These are phyloP conservation scores for Colletotrichum aenigma DNA, from an alignment of 2,329 filamentous ascomycete species.

Conservation along the genomic window DNA sequence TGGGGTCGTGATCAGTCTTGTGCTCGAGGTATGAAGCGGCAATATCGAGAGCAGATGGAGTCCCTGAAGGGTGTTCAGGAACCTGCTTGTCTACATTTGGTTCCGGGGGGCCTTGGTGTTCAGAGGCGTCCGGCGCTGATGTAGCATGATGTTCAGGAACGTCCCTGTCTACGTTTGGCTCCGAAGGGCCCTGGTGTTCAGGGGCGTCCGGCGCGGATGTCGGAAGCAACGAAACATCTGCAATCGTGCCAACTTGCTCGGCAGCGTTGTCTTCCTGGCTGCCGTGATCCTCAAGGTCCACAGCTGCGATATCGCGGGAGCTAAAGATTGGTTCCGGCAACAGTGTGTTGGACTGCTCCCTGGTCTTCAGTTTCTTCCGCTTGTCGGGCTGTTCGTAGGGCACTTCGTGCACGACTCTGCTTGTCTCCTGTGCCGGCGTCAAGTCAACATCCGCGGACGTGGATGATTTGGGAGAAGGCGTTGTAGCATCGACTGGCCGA, in stretches of 20 bases:
- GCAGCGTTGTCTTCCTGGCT: not conserved
- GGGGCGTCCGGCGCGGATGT: not conserved
- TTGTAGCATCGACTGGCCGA: not conserved
- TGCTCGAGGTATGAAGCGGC: slow-evolving; percentile 26
- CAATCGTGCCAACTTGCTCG: not conserved
- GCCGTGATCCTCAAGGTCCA: slow-evolving; percentile 15
- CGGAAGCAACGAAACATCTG: not conserved
- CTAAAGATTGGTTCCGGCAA: slow-evolving; percentile 28
- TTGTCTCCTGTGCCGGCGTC: slow-evolving; percentile 36
- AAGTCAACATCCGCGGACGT: slow-evolving; percentile 28
- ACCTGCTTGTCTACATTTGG: not conserved
- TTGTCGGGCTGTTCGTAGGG: slow-evolving; percentile 38
- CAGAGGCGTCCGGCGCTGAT: not conserved
- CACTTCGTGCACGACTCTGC: slow-evolving; percentile 38
- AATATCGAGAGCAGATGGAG: slow-evolving; percentile 23
- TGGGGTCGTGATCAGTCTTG: not conserved
- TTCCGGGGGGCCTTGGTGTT: not conserved
- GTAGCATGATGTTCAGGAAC: not conserved
- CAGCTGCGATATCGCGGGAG: slow-evolving; percentile 26
- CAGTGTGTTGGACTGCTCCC: slow-evolving; percentile 26
- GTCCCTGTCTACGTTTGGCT: not conserved
- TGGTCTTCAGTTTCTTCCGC: slow-evolving; percentile 38
- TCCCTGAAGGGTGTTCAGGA: not conserved
- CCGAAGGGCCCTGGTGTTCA: not conserved
- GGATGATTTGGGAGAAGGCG: slow-evolving; percentile 17